Evolutionary conservation across 371 early-diverging fungal species (phyloP).

Genomic region (Mucor saturninus): DNA sequence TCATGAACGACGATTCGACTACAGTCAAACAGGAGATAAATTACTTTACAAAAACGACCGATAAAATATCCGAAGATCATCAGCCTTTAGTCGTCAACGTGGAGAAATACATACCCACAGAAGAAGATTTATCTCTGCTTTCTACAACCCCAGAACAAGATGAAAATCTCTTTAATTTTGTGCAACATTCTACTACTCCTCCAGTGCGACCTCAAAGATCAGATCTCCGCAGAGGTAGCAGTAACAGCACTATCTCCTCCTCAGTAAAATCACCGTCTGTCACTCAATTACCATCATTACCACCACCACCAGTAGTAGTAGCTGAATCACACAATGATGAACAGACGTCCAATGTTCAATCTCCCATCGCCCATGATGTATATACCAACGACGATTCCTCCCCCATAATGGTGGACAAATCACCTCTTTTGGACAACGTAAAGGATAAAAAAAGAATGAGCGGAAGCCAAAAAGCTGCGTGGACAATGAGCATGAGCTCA

Average conservation of each 20-base stretch:
- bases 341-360: too few species aligned
- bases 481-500: conserved; percentile 46
- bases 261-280: too few species aligned
- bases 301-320: neutral
- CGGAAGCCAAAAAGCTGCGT: conserved; percentile 52
- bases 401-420: neutral
- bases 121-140: too few species aligned
- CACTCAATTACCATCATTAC: neutral
- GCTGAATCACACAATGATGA: too few species aligned
- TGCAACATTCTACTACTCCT: neutral
- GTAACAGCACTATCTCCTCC: neutral
- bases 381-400: neutral
- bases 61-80: neutral
- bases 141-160: neutral
- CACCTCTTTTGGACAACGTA: neutral
- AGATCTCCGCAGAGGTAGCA: conserved; percentile 15
- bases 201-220: conserved; percentile 24
- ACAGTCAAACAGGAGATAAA: neutral
- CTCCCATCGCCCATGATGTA: too few species aligned
- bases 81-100: too few species aligned
- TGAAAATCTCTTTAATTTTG: neutral
- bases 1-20: conserved; percentile 10
- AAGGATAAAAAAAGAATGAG: conserved; percentile 21
- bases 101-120: too few species aligned
- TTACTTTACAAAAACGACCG: neutral